phyloP scores from a whole-genome alignment of 345 rosid genomes.

The Salix arbutifolia region DNA sequence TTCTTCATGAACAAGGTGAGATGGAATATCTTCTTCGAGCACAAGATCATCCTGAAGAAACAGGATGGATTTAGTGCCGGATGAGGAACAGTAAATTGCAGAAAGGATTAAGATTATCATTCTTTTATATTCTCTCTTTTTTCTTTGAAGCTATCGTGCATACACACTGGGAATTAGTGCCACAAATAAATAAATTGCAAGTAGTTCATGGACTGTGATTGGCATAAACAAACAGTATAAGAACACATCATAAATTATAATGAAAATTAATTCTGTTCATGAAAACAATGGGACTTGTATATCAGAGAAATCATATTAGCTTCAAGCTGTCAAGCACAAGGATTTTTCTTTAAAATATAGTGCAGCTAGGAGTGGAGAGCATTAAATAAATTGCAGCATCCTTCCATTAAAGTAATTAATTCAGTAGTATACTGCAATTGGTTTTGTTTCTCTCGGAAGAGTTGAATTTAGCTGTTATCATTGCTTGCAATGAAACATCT shows the following conservation, averaged over 20 bases:
- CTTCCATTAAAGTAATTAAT: neutral
- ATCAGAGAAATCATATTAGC: neutral
- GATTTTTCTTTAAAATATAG: neutral
- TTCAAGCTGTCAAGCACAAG: neutral
- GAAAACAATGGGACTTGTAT: neutral
- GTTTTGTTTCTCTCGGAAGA: neutral
- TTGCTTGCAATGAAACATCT: neutral
- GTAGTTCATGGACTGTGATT: neutral
- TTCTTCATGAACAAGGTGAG: slow-evolving; percentile 26
- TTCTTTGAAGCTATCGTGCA: neutral
- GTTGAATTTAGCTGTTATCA: neutral
- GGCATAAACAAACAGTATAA: neutral
- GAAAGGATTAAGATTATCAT: neutral
- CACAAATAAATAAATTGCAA: neutral
- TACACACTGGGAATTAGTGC: too few relatives aligned
- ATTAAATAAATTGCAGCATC: neutral
- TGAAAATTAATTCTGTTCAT: neutral
- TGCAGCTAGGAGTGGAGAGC: neutral
- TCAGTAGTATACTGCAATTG: neutral
- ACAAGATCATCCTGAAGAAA: slow-evolving; percentile 27
- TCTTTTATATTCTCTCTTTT: neutral
- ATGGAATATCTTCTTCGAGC: slow-evolving; percentile 22
- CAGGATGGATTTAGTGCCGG: slow-evolving; percentile 1
- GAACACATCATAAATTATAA: neutral
- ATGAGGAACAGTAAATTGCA: neutral